phyloP scores from a whole-genome alignment of 805 yeast genomes.

The Candida odintsovae region DNA sequence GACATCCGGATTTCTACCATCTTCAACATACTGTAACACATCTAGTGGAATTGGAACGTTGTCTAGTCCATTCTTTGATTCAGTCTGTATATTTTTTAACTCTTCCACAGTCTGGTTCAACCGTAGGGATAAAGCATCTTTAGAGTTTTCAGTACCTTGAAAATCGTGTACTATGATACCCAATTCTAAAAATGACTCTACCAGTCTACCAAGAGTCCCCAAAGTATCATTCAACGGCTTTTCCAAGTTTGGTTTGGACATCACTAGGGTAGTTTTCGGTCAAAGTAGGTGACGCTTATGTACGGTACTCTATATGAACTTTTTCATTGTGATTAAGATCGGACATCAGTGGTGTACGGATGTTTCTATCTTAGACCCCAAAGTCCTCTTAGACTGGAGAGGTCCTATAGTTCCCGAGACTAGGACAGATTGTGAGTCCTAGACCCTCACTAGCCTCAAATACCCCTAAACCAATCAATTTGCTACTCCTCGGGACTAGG shows the following conservation, averaged over 20 bases:
- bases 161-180: slow-evolving; percentile 93
- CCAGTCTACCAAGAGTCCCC: slow-evolving; percentile 39
- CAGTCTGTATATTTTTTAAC: slow-evolving; percentile 27
- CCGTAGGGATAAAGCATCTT: slow-evolving; percentile 41
- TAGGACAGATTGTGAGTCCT: neutral
- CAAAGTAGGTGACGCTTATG: neutral
- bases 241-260: slow-evolving; percentile 15
- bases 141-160: slow-evolving; percentile 81
- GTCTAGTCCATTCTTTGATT: slow-evolving; percentile 28
- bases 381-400: neutral
- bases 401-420: neutral
- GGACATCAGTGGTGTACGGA: neutral
- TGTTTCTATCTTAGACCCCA: neutral
- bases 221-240: slow-evolving; percentile 24
- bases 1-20: slow-evolving; percentile 95
- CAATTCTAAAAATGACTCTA: slow-evolving; percentile 80
- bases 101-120: slow-evolving; percentile 37
- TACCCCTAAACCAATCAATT: neutral
- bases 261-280: neutral
- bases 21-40: slow-evolving; percentile 87
- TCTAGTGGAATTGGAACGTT: slow-evolving; percentile 65
- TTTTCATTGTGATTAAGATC: neutral
- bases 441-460: neutral
- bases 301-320: neutral
- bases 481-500: neutral